phyloP scores from a whole-genome alignment of 2,329 filamentous ascomycete genomes.

The Sclerotiophoma versabilis region DNA sequence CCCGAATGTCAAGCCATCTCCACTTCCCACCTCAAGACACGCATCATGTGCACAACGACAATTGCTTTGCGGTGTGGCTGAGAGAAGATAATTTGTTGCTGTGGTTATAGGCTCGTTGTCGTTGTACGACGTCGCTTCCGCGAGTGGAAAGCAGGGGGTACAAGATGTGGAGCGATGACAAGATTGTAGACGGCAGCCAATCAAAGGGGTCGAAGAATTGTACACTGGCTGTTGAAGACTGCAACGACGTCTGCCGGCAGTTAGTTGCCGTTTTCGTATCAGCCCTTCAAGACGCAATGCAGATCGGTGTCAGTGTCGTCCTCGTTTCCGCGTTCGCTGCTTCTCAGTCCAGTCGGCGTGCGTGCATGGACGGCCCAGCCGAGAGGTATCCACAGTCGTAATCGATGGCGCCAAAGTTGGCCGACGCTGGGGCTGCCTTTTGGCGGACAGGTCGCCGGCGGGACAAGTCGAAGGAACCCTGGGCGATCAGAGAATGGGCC shows the following conservation, averaged over 20 bases:
- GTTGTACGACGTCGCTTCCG: constrained; percentile 21
- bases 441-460: constrained; percentile 20
- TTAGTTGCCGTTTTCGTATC: background rate
- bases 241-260: background rate
- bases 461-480: constrained; percentile 18
- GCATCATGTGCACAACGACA: background rate
- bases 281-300: background rate
- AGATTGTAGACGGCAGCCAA: background rate
- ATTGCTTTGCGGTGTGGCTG: constrained; percentile 18
- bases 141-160: background rate
- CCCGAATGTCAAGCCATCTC: background rate
- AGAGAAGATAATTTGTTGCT: constrained; percentile 8
- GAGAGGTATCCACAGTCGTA: background rate
- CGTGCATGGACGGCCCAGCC: constrained; percentile 15
- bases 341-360: background rate
- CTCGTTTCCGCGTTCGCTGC: background rate
- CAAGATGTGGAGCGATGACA: background rate
- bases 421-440: constrained; percentile 1
- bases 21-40: background rate
- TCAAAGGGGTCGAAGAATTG: background rate
- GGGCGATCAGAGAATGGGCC: constrained; percentile 15
- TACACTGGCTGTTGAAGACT: background rate
- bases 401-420: constrained; percentile 6
- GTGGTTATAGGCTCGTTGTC: constrained; percentile 15
- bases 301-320: background rate